Evolutionary conservation across 2,329 filamentous ascomycete species (phyloP).

Genomic region (Epichloe uncinata): DNA sequence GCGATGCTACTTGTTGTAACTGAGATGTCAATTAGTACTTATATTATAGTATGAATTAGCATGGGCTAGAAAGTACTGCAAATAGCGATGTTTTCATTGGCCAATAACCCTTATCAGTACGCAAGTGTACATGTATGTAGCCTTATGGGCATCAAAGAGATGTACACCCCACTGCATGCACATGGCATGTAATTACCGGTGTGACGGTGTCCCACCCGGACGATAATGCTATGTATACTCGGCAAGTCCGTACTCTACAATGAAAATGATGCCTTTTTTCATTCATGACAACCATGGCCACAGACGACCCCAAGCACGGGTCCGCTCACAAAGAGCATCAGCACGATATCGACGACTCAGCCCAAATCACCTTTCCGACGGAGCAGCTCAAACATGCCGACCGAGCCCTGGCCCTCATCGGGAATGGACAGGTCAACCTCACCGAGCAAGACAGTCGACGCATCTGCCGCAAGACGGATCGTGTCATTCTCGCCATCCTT

Average conservation of each 20-base stretch:
- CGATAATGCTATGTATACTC: too few species aligned
- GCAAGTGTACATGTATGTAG: too few species aligned
- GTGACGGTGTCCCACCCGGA: too few species aligned
- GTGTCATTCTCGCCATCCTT: constrained; percentile 39
- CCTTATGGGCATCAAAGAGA: too few species aligned
- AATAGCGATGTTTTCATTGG: too few species aligned
- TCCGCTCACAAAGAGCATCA: constrained; percentile 7
- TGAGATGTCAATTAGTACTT: too few species aligned
- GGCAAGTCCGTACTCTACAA: background rate
- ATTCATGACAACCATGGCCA: constrained; percentile 1
- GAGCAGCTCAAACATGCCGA: background rate
- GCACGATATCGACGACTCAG: background rate
- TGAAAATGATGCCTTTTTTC: background rate
- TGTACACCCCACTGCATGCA: too few species aligned
- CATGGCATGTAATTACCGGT: too few species aligned
- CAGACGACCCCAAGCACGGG: constrained; percentile 2
- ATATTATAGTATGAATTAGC: too few species aligned
- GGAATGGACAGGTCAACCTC: constrained; percentile 4
- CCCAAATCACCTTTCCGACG: background rate
- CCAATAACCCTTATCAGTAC: too few species aligned
- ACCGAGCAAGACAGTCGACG: constrained; percentile 18
- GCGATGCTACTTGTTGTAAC: accelerated
- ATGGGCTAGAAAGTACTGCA: too few species aligned
- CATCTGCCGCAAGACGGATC: constrained; percentile 49
- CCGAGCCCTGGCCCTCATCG: constrained; percentile 2